Base-by-base conservation (phyloP, 371 early-diverging fungal species). In the Saksenaea vasiformis region DNA sequence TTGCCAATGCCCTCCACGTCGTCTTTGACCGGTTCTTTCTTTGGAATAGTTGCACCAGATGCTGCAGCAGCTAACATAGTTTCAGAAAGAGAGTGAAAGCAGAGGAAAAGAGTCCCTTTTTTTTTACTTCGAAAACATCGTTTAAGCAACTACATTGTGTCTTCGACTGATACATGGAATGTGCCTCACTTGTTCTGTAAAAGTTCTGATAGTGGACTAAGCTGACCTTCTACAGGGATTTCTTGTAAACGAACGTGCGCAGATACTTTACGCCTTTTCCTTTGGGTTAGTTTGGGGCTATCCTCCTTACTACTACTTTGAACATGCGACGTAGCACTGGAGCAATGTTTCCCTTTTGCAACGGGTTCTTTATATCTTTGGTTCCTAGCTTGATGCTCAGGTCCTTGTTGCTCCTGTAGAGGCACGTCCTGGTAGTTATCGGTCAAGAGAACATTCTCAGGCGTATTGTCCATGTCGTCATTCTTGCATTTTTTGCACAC, bases 51-150 rank as follows among this genome's bases (percentile, higher is more conserved):
- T 22, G 22, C 51, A 22, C 51, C 51, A 22, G 51, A 19, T 47
- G 51, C 51, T 19, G 51, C 22, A 47, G 51, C 22, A 47, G 51
- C 22, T 22, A 47, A 66, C 19, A 77, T 37, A 34, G 70, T 72
- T 17, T 70, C 75, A 9, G 72, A 60, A 36, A 73, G 14, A 65
- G 61, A 35, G 66, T 64, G 2, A 72, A 54, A 26, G 67, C 31
- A 47, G 26, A 62, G 70, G 3, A 74, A 73, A 5, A 78, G 19
- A 26, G 56, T 57, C 7, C 62, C 53, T 41, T 47, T 47, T 19
- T 22, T 47, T 47, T 47, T 17, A 47, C 51, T n/a, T 47, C 51
- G 51, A 47, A 47, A 47, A 47, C 51, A 47, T 5, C 24, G 22
- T 47, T 47, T 47, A 47, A 47, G 10, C 51, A 47, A 47, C 5